These are phyloP conservation scores for Saccharomyces kudriavzevii DNA, from an alignment of 805 yeast species.

Conservation along the genomic window DNA sequence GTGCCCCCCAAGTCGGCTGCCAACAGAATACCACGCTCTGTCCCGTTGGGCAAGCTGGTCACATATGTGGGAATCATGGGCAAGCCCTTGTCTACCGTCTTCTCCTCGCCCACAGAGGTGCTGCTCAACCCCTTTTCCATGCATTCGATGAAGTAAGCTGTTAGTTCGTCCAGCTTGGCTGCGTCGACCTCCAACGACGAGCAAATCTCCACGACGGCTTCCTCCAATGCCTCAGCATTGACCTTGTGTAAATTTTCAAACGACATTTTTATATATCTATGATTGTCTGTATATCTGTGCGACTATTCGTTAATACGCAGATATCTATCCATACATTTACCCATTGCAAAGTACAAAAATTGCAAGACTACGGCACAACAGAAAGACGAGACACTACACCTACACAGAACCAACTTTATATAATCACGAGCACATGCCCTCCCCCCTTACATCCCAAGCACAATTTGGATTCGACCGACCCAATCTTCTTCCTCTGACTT, in stretches of 20 bases:
- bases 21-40: slow-evolving; percentile 69
- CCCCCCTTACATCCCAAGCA: not conserved
- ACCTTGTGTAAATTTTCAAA: slow-evolving; percentile 25
- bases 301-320: not conserved
- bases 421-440: not conserved
- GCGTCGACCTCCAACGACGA: slow-evolving; percentile 20
- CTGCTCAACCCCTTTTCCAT: slow-evolving; percentile 51
- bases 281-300: not conserved
- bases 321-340: not conserved
- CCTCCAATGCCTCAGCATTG: slow-evolving; percentile 14
- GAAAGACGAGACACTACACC: not conserved
- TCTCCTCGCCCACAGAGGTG: slow-evolving; percentile 12
- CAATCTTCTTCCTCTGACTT: not conserved
- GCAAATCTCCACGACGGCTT: slow-evolving; percentile 23
- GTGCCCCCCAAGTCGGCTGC: slow-evolving; percentile 98
- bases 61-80: slow-evolving; percentile 95
- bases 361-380: not conserved
- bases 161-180: slow-evolving; percentile 25
- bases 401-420: not conserved
- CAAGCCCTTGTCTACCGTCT: slow-evolving; percentile 39
- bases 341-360: not conserved
- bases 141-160: slow-evolving; percentile 47
- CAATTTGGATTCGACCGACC: not conserved
- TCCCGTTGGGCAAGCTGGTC: slow-evolving; percentile 76
- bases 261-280: slow-evolving; percentile 17